phyloP scores from a whole-genome alignment of 2,329 filamentous ascomycete species.

The Dothideomycetes sp. region DNA sequence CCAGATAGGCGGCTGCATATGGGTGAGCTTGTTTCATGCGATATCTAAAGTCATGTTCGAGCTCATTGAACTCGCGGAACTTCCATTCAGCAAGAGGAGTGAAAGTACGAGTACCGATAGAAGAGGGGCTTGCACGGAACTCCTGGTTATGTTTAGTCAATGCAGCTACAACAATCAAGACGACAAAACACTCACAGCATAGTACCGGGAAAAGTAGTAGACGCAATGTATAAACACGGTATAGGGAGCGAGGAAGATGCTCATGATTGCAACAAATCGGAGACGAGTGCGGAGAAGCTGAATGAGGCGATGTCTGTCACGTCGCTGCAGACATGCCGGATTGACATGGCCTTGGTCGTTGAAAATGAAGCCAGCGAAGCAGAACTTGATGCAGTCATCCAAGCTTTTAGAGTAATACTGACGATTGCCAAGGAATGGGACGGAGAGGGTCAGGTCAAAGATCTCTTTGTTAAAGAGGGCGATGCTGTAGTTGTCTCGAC shows the following conservation, averaged over 20 bases:
- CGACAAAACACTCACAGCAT: constrained; percentile 61
- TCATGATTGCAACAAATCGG: constrained; percentile 73
- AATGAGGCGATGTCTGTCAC: constrained; percentile 69
- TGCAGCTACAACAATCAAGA: too few species aligned
- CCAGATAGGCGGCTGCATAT: constrained; percentile 82
- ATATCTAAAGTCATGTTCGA: constrained; percentile 83
- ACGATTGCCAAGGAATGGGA: constrained; percentile 71
- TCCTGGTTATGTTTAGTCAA: too few species aligned
- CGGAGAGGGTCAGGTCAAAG: constrained; percentile 71
- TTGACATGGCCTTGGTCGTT: constrained; percentile 81
- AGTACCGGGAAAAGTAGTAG: constrained; percentile 90
- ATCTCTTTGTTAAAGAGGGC: constrained; percentile 97
- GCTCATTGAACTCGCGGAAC: constrained; percentile 95
- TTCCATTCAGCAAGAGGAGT: constrained; percentile 96
- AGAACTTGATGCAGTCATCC: constrained; percentile 85
- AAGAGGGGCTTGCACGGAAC: constrained; percentile 86
- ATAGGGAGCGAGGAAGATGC: constrained; percentile 77
- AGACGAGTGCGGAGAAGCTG: constrained; percentile 69
- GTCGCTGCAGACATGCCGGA: constrained; percentile 74
- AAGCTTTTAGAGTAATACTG: constrained; percentile 83
- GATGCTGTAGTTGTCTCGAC: constrained; percentile 92
- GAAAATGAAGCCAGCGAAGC: constrained; percentile 89
- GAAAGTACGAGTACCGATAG: constrained; percentile 80
- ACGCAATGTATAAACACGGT: constrained; percentile 78
- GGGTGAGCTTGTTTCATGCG: constrained; percentile 91